These are phyloP conservation scores for Suillus clintonianus DNA, from an alignment of 768 basidiomycete species.

Conservation along the genomic window DNA sequence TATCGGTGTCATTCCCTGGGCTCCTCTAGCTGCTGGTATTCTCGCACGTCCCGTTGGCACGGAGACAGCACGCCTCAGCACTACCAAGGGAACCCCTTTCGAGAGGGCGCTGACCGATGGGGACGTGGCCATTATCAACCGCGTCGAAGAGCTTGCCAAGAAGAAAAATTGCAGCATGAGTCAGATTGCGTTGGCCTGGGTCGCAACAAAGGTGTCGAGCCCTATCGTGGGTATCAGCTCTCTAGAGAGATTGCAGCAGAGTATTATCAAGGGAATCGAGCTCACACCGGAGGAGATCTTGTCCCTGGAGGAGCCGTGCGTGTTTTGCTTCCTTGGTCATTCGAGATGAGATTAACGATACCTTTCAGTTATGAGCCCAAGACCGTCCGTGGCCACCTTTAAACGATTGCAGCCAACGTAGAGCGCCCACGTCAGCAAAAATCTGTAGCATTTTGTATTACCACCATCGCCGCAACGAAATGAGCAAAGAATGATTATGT, in stretches of 20 bases:
- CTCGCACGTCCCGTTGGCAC: conserved; percentile 39
- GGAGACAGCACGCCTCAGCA: conserved; percentile 21
- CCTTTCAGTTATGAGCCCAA: conserved; percentile 20
- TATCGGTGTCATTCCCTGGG: conserved; percentile 56
- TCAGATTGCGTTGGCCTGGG: conserved; percentile 48
- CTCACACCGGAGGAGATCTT: conserved; percentile 32
- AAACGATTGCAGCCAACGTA: background rate
- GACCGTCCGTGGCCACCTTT: conserved; percentile 15
- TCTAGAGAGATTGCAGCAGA: conserved; percentile 31
- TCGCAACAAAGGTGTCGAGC: conserved; percentile 39
- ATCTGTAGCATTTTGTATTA: background rate
- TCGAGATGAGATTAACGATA: background rate
- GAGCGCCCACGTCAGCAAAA: background rate
- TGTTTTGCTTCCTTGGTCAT: background rate
- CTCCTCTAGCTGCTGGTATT: conserved; percentile 41
- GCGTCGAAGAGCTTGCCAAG: conserved; percentile 43
- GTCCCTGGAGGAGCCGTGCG: conserved; percentile 33
- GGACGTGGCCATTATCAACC: conserved; percentile 37
- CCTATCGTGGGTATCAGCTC: conserved; percentile 46
- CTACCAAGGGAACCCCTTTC: conserved; percentile 18
- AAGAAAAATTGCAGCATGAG: conserved; percentile 44
- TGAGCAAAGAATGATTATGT: background rate
- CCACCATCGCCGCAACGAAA: background rate
- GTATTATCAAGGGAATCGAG: conserved; percentile 22
- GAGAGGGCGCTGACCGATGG: conserved; percentile 29